Percentiles rank a stretch among this genome's conserved stretches.
These are phyloP conservation scores for Stemphylium vesicarium DNA, from an alignment of 2,329 filamentous ascomycete species.

Conservation along the genomic window DNA sequence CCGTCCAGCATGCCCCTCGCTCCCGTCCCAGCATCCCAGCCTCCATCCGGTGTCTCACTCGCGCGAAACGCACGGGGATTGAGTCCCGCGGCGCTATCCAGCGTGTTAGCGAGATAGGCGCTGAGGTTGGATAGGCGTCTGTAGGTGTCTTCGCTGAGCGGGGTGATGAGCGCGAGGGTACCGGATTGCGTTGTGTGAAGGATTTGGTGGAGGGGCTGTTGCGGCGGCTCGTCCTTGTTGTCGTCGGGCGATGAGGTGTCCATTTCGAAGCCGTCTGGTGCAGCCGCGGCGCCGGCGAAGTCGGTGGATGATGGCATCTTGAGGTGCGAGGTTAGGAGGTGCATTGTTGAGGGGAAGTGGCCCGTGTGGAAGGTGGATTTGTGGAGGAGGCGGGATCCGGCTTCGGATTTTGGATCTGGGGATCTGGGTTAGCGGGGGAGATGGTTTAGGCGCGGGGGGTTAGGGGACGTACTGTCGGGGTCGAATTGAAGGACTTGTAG, in stretches of 20 bases:
- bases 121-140: constrained; percentile 82
- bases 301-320: constrained; percentile 50
- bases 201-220: constrained; percentile 37
- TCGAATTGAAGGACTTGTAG: constrained; percentile 92
- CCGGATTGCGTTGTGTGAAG: constrained; percentile 64
- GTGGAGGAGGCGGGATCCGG: constrained; percentile 85
- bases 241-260: background rate
- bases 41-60: constrained; percentile 45
- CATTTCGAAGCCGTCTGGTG: constrained; percentile 23
- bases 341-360: constrained; percentile 75
- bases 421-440: constrained; percentile 2
- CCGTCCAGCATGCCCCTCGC: constrained; percentile 79
- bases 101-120: constrained; percentile 76
- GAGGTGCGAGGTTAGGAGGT: constrained; percentile 74
- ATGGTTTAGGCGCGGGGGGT: background rate
- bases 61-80: constrained; percentile 82
- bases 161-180: constrained; percentile 75
- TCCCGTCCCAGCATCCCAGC: constrained; percentile 47
- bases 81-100: constrained; percentile 78
- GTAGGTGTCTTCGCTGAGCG: constrained; percentile 80
- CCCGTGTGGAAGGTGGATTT: constrained; percentile 87
- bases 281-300: constrained; percentile 30
- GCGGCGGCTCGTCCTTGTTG: background rate
- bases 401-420: constrained; percentile 87
- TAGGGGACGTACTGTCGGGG: constrained; percentile 75